These are phyloP conservation scores for Xylariales sp. DNA, from an alignment of 2,329 filamentous ascomycete species.

Conservation along the genomic window DNA sequence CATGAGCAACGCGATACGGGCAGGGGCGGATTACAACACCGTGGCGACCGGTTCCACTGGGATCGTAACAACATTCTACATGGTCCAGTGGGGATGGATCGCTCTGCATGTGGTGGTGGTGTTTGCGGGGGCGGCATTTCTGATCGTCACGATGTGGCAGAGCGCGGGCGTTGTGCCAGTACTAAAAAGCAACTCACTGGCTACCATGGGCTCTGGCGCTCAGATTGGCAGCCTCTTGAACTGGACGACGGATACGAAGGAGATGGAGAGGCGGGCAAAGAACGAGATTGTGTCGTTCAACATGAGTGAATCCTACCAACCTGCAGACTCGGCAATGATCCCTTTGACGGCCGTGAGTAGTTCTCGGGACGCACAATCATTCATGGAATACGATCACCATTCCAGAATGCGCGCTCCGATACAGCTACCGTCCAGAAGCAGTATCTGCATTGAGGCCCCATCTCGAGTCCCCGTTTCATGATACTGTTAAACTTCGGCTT, in stretches of 20 bases:
- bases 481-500: no score
- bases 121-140: neutral
- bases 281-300: neutral
- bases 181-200: neutral
- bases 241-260: neutral
- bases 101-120: neutral
- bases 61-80: neutral
- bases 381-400: no score
- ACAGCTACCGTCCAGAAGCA: no score
- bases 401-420: no score
- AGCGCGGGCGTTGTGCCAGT: neutral
- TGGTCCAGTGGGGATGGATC: neutral
- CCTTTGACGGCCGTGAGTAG: no score
- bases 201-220: neutral
- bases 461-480: no score
- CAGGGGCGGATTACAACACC: neutral
- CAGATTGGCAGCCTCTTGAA: neutral
- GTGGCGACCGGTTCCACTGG: neutral
- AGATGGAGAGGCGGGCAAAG: neutral
- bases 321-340: no score
- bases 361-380: no score
- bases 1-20: slow-evolving; percentile 1
- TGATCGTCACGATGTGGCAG: neutral
- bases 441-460: no score
- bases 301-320: no score